Evolutionary conservation across 1,284 basidiomycete species (phyloP), one percentile per base, ranked within the genome.

Genomic region (Bothia castanella): DNA sequence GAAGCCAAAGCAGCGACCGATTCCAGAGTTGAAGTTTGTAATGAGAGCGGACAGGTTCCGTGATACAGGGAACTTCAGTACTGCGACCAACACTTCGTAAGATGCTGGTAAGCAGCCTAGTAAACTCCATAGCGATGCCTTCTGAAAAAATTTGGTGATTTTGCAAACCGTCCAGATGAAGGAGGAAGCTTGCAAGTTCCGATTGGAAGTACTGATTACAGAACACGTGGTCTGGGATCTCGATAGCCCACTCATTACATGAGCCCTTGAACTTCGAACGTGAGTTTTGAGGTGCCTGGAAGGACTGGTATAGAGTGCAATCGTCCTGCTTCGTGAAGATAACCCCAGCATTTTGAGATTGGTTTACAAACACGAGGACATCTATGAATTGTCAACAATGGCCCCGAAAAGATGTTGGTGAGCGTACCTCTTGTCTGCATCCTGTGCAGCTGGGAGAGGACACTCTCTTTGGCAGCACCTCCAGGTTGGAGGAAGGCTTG

Each of bases 101-200:
- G 44, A 77, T 75, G 31, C 68, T 69, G 6, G 67, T 64, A 14
- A 78, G 64, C 5, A 76, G 58, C 41, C 72, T 60, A 1, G 16
- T 25, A 25, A 25, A 25, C 25, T 25, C 25, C 25, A 9, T 25
- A 7, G 42, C 11, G 25, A 25, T 25, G 25, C 25, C 25, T 5
- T 25, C 25, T 25, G 25, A 25, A 25, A 25, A 25, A 9, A 25
- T 25, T 25, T 9, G 25, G 5, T 25, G 25, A 9, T 25, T 9
- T 9, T 9, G 14, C 9, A 14, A 32, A 13, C 14, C 14, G 13
- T 32, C 31, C 31, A 6, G 31, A 12, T 3, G 16, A 32, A 32
- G 31, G 3, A 32, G 48, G 19, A 49, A 52, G 35, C 42, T 45
- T 6, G 44, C 52, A 1, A 58, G 40, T 30, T 55, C 56, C 2